phyloP scores from a whole-genome alignment of 768 basidiomycete genomes.

The Agaricus subrufescens region DNA sequence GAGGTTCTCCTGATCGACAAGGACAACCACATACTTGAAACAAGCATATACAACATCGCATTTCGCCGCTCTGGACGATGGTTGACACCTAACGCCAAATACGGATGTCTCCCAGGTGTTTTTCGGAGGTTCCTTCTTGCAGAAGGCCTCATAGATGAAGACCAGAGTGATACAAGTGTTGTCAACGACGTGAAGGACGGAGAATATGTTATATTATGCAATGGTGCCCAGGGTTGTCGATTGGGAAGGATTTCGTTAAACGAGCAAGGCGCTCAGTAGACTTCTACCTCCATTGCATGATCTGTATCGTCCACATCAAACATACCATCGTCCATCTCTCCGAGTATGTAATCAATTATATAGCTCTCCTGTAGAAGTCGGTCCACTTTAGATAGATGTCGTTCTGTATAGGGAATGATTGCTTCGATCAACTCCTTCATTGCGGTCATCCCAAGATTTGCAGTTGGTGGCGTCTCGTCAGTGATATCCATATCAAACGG shows the following conservation, averaged over 20 bases:
- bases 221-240: constrained; percentile 67
- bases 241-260: constrained; percentile 40
- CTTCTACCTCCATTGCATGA: constrained; percentile 40
- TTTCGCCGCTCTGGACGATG: constrained; percentile 53
- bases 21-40: constrained; percentile 49
- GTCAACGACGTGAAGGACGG: constrained; percentile 39
- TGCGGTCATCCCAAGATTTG: constrained; percentile 24
- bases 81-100: constrained; percentile 58
- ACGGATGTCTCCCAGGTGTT: constrained; percentile 73
- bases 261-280: constrained; percentile 3
- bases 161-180: constrained; percentile 34
- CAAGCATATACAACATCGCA: constrained; percentile 69
- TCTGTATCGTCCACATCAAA: constrained; percentile 46
- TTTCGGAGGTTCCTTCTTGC: constrained; percentile 66
- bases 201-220: constrained; percentile 69
- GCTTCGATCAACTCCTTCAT: constrained; percentile 79
- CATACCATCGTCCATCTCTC: constrained; percentile 84
- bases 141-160: constrained; percentile 51
- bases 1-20: constrained; percentile 68
- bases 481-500: constrained; percentile 25
- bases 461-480: constrained; percentile 12
- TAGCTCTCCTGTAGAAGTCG: constrained; percentile 92
- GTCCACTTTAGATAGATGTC: constrained; percentile 84
- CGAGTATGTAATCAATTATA: constrained; percentile 84
- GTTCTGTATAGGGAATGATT: constrained; percentile 90